Percentiles rank a stretch among this genome's conserved stretches.
These are phyloP conservation scores for Ascomycota sp. DNA, from an alignment of 2,329 filamentous ascomycete species.

Conservation along the genomic window DNA sequence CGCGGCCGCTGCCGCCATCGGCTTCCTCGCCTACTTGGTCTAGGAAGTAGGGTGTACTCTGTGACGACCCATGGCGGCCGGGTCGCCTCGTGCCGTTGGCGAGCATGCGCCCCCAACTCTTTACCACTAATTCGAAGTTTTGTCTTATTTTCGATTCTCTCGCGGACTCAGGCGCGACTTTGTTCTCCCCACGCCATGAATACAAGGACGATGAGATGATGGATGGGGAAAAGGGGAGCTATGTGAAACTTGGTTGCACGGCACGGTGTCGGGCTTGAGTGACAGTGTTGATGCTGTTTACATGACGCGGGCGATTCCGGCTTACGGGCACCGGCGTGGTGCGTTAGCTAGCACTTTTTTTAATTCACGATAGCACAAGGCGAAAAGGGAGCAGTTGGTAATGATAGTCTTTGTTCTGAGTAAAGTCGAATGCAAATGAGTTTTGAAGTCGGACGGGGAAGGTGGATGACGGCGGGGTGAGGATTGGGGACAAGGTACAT, in stretches of 20 bases:
- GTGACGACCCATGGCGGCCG: neutral
- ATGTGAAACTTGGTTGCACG: neutral
- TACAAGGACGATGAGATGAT: conserved; percentile 5
- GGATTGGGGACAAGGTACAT: too few relatives aligned
- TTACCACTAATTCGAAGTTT: neutral
- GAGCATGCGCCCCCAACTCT: neutral
- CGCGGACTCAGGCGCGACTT: conserved; percentile 1
- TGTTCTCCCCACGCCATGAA: conserved; percentile 3
- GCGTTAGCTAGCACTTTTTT: conserved; percentile 7
- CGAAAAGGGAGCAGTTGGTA: conserved; percentile 14
- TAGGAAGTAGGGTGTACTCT: conserved; percentile 8
- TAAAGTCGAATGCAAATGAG: too few relatives aligned
- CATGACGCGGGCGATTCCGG: conserved; percentile 2
- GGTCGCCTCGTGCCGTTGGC: conserved; percentile 1
- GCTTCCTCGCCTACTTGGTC: conserved; percentile 28
- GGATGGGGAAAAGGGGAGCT: too few relatives aligned
- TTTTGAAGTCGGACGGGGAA: too few relatives aligned
- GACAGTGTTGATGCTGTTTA: conserved; percentile 3
- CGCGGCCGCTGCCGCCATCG: conserved; percentile 23
- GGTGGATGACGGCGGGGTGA: too few relatives aligned
- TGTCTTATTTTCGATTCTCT: conserved; percentile 1
- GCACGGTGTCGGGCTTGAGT: neutral
- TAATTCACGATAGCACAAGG: conserved; percentile 12
- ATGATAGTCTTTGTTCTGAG: conserved; percentile 1
- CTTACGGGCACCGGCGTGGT: conserved; percentile 5